Conservation (phyloP, 2,329 filamentous ascomycete genomes). For the Metarhizium album region DNA sequence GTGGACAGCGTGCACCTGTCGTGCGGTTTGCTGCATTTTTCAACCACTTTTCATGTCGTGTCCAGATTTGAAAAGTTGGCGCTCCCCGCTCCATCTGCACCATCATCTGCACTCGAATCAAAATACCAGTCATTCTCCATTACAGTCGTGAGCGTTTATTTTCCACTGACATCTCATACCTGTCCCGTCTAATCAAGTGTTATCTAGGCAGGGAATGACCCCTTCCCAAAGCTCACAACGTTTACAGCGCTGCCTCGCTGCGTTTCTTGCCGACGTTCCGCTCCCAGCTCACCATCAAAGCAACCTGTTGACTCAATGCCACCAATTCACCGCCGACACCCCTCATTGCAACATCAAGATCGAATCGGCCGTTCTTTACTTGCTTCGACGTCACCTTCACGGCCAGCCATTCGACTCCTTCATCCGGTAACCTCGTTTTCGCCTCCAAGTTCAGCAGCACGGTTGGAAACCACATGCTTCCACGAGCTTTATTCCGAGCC, state of each 20-base stretch:
- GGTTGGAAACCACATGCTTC: constrained; percentile 66
- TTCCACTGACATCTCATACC: too few relatives aligned
- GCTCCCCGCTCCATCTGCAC: too few relatives aligned
- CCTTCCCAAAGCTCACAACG: background rate
- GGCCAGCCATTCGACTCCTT: constrained; percentile 63
- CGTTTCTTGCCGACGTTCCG: constrained; percentile 7
- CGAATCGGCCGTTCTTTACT: constrained; percentile 61
- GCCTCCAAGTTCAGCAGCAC: constrained; percentile 64
- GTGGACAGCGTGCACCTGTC: too few relatives aligned
- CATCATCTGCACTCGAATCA: too few relatives aligned
- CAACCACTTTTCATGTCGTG: too few relatives aligned
- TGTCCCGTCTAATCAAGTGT: too few relatives aligned
- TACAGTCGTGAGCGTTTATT: too few relatives aligned
- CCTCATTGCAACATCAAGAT: constrained; percentile 55
- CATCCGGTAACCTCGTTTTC: constrained; percentile 57
- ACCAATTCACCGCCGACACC: constrained; percentile 30
- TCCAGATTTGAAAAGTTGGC: too few relatives aligned
- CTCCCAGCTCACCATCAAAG: constrained; percentile 11
- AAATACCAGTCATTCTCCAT: too few relatives aligned
- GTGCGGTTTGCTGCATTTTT: too few relatives aligned
- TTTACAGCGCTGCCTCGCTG: background rate
- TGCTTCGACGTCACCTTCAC: constrained; percentile 53
- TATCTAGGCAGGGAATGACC: too few relatives aligned
- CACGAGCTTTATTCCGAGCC: constrained; percentile 20
- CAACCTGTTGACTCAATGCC: constrained; percentile 17